These are phyloP conservation scores for Arachis stenosperma DNA, from an alignment of 306 rosid genomes.

Conservation along the genomic window DNA sequence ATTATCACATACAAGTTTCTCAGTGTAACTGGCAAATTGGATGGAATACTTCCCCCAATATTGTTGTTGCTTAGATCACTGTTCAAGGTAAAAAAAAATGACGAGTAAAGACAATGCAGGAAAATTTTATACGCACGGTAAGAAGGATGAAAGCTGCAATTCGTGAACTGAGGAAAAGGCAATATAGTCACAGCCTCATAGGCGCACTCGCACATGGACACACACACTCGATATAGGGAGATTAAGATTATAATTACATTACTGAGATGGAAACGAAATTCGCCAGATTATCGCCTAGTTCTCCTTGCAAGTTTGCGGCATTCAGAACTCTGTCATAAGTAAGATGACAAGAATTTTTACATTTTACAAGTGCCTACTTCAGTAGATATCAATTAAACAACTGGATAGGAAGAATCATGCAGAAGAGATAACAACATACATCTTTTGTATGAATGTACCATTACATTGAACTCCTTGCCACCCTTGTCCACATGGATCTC, in stretches of 20 bases:
- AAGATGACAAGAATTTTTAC: conserved; percentile 39
- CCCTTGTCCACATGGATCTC: conserved; percentile 94
- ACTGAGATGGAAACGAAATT: conserved; percentile 61
- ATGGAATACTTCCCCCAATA: conserved; percentile 90
- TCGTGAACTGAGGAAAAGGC: conserved; percentile 25
- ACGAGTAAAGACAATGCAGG: conserved; percentile 19
- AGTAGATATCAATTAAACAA: conserved; percentile 23
- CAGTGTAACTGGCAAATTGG: conserved; percentile 76
- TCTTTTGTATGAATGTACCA: conserved; percentile 59
- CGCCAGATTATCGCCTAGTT: conserved; percentile 69
- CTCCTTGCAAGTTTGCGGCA: conserved; percentile 93
- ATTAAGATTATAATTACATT: conserved; percentile 65
- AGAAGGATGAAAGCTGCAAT: conserved; percentile 21
- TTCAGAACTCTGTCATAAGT: conserved; percentile 66
- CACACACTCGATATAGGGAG: not conserved
- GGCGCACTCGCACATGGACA: not conserved
- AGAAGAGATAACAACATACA: conserved; percentile 54
- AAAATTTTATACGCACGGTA: conserved; percentile 1
- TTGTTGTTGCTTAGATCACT: conserved; percentile 95
- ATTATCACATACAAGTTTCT: conserved; percentile 68
- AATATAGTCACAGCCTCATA: not conserved
- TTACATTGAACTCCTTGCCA: conserved; percentile 96
- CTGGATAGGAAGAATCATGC: conserved; percentile 25
- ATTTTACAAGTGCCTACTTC: conserved; percentile 14
- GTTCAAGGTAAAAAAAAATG: conserved; percentile 43